These are phyloP conservation scores for Ricinus communis DNA, from an alignment of 345 rosid species.

Conservation along the genomic window DNA sequence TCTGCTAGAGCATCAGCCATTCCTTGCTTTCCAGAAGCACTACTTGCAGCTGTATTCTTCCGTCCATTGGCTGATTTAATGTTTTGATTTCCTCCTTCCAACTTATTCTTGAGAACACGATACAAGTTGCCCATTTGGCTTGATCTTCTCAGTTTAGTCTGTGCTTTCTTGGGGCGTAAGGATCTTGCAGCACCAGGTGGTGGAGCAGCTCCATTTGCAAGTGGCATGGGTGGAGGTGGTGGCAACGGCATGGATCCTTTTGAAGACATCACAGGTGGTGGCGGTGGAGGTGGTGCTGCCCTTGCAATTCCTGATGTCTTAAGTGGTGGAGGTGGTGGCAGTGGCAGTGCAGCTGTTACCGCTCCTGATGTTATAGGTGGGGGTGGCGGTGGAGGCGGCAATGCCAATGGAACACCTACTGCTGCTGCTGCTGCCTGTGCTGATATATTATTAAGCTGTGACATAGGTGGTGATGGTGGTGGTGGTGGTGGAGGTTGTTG, in stretches of 20 bases:
- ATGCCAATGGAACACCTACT: conserved; percentile 10
- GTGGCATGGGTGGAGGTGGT: conserved; percentile 36
- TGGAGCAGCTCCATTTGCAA: conserved; percentile 43
- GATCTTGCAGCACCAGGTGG: conserved; percentile 53
- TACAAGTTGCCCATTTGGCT: conserved; percentile 69
- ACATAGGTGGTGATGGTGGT: conserved; percentile 5
- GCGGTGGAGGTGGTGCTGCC: conserved; percentile 41
- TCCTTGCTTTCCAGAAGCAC: conserved; percentile 70
- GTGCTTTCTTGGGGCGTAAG: conserved; percentile 67
- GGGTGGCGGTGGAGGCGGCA: conserved; percentile 29
- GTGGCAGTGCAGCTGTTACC: conserved; percentile 3
- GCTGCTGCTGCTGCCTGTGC: neutral
- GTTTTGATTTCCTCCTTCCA: conserved; percentile 59
- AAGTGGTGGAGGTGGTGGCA: conserved; percentile 31
- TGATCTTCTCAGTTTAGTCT: conserved; percentile 78
- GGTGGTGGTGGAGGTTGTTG: conserved; percentile 31
- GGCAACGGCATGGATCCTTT: conserved; percentile 32
- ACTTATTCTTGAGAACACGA: conserved; percentile 68
- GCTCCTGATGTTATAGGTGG: conserved; percentile 10
- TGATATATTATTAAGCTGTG: neutral
- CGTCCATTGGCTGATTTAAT: conserved; percentile 37
- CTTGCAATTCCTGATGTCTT: conserved; percentile 8
- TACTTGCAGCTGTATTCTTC: conserved; percentile 30
- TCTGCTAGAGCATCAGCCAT: conserved; percentile 98
- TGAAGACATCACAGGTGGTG: conserved; percentile 30